Conservation (phyloP, 805 yeast species). For the Yarrowia deformans region DNA sequence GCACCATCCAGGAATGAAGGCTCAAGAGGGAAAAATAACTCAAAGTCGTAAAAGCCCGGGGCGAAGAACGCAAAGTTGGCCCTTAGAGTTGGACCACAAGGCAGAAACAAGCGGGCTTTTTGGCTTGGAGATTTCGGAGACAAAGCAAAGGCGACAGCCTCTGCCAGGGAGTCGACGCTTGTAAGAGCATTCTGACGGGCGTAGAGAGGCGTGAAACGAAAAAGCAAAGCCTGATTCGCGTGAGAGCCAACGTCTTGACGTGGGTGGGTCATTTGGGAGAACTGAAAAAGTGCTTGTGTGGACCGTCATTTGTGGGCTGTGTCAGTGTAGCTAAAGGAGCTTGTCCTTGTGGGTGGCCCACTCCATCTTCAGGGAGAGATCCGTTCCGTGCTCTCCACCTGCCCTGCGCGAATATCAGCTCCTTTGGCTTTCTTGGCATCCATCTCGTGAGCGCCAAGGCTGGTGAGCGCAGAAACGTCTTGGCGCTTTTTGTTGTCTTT, state of each 20-base stretch:
- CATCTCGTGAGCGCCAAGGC: slow-evolving; percentile 35
- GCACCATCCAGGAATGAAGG: slow-evolving; percentile 30
- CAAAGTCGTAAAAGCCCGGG: slow-evolving; percentile 22
- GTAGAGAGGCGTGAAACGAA: neutral
- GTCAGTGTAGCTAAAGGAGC: neutral
- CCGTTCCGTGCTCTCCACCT: neutral
- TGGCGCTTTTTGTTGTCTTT: neutral
- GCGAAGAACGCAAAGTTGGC: slow-evolving; percentile 30
- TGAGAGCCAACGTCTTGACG: slow-evolving; percentile 15
- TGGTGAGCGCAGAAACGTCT: slow-evolving; percentile 9
- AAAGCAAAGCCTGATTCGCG: slow-evolving; percentile 18
- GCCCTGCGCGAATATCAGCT: slow-evolving; percentile 23
- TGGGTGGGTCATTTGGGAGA: slow-evolving; percentile 1
- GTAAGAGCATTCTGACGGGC: neutral
- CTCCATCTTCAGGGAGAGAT: neutral
- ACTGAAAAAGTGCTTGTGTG: too few species aligned
- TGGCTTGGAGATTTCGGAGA: slow-evolving; percentile 4
- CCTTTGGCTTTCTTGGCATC: slow-evolving; percentile 26
- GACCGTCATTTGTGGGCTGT: neutral
- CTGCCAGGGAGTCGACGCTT: slow-evolving; percentile 1
- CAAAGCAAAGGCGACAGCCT: slow-evolving; percentile 18
- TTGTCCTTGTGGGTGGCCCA: neutral
- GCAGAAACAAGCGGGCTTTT: slow-evolving; percentile 25
- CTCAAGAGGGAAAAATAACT: slow-evolving; percentile 29
- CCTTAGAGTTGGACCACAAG: slow-evolving; percentile 15